Conservation (phyloP, 768 basidiomycete species). For the Phlebiopsis flavidoalba region DNA sequence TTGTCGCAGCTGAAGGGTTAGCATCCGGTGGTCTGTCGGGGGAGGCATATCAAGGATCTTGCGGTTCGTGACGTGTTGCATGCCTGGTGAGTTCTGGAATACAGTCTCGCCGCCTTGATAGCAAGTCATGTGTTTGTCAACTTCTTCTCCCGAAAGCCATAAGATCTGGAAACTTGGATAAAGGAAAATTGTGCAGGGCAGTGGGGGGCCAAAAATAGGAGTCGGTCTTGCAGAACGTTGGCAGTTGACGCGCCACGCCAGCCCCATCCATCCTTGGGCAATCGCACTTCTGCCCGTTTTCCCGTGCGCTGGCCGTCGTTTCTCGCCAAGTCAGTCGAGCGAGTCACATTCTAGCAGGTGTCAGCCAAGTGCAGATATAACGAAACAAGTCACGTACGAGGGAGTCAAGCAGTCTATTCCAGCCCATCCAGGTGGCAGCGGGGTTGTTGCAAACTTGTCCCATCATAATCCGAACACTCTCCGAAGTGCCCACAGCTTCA, state of each 20-base stretch:
- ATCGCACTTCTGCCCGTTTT: slow-evolving; percentile 69
- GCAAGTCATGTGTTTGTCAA: slow-evolving; percentile 81
- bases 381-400: slow-evolving; percentile 55
- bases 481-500: slow-evolving; percentile 97
- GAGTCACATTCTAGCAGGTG: slow-evolving; percentile 79
- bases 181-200: slow-evolving; percentile 71
- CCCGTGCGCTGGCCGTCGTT: slow-evolving; percentile 77
- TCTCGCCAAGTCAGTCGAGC: slow-evolving; percentile 83
- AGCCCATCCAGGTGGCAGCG: slow-evolving; percentile 97
- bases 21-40: slow-evolving; percentile 90
- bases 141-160: slow-evolving; percentile 25
- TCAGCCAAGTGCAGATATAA: slow-evolving; percentile 3
- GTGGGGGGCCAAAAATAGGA: too few relatives aligned
- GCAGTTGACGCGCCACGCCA: slow-evolving; percentile 99
- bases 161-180: slow-evolving; percentile 30
- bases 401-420: slow-evolving; percentile 92
- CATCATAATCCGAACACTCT: slow-evolving; percentile 85
- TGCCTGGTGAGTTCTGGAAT: slow-evolving; percentile 95
- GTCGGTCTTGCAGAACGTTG: slow-evolving; percentile 90
- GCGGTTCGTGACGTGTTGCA: slow-evolving; percentile 96
- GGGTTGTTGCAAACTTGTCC: slow-evolving; percentile 92
- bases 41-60: slow-evolving; percentile 95
- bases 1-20: slow-evolving; percentile 89
- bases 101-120: slow-evolving; percentile 92
- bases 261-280: slow-evolving; percentile 94